These are phyloP conservation scores for Rhizopus microsporus DNA, from an alignment of 371 early-diverging fungal species.

Conservation along the genomic window DNA sequence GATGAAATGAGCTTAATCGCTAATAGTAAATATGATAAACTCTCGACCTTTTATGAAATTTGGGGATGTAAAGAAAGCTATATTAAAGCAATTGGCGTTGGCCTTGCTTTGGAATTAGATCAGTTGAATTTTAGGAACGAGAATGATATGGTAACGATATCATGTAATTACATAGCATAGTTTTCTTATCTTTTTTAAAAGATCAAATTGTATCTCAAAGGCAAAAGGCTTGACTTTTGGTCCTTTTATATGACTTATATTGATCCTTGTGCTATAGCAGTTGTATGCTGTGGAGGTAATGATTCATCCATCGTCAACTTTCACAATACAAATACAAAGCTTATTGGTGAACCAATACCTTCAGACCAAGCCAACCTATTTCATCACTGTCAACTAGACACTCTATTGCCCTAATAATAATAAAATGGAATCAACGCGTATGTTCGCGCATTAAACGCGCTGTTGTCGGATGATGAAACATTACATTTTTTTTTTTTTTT, in stretches of 20 bases:
- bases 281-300: slow-evolving; percentile 25
- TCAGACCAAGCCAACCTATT: not conserved
- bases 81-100: slow-evolving; percentile 62
- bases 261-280: slow-evolving; percentile 22
- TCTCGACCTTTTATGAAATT: slow-evolving; percentile 49
- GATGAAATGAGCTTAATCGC: slow-evolving; percentile 32
- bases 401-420: not conserved
- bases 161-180: not conserved
- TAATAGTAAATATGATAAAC: slow-evolving; percentile 10
- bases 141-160: slow-evolving; percentile 8
- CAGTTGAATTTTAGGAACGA: slow-evolving; percentile 39
- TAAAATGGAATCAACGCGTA: not conserved
- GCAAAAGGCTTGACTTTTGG: slow-evolving; percentile 16
- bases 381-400: not conserved
- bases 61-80: slow-evolving; percentile 71
- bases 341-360: not conserved
- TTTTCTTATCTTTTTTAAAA: slow-evolving; percentile 1
- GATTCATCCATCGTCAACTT: not conserved
- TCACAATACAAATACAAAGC: not conserved
- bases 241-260: slow-evolving; percentile 26
- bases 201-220: slow-evolving; percentile 19
- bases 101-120: slow-evolving; percentile 49
- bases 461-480: not conserved
- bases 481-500: too few relatives aligned
- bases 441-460: not conserved